Conservation (phyloP, 352 stramenopile genomes). For the Phytophthora gonapodyides region DNA sequence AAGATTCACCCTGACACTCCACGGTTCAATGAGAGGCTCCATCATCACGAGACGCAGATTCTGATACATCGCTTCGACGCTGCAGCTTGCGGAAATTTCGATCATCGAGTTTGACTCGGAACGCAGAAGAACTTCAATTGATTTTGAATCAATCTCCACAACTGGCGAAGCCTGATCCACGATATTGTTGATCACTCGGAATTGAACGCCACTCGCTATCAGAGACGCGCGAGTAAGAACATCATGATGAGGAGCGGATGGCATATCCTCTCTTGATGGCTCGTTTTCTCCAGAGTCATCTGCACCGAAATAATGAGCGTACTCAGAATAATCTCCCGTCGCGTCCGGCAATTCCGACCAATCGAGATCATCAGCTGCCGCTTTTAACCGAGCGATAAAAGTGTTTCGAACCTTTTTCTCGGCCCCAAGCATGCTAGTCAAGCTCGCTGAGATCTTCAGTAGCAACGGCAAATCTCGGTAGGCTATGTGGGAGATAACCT, state of each 20-base stretch:
- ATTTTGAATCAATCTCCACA: constrained; percentile 60
- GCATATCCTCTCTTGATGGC: constrained; percentile 11
- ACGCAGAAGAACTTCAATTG: constrained; percentile 40
- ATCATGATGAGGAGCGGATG: constrained; percentile 21
- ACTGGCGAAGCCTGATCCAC: constrained; percentile 81
- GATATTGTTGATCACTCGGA: constrained; percentile 85
- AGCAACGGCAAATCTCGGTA: constrained; percentile 77
- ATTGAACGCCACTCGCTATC: constrained; percentile 49
- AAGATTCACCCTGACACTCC: constrained; percentile 54
- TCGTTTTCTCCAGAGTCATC: constrained; percentile 15
- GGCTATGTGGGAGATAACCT: constrained; percentile 61
- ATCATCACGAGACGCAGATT: constrained; percentile 82
- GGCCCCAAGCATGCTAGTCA: constrained; percentile 42
- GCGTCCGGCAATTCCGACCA: constrained; percentile 46
- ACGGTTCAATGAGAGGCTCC: constrained; percentile 85
- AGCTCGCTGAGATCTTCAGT: constrained; percentile 50
- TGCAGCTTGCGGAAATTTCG: constrained; percentile 44
- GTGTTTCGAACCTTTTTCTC: constrained; percentile 52
- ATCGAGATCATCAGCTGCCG: constrained; percentile 48
- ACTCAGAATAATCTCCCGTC: constrained; percentile 37
- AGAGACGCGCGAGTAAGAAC: constrained; percentile 39
- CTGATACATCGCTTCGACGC: constrained; percentile 80
- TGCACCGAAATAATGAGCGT: constrained; percentile 41
- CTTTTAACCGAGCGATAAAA: constrained; percentile 41
- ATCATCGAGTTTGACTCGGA: constrained; percentile 43